Percentiles rank a stretch among this genome's conserved stretches.
Evolutionary conservation across 257 asterid species (phyloP).

Genomic region (Thymus mandschuricus): DNA sequence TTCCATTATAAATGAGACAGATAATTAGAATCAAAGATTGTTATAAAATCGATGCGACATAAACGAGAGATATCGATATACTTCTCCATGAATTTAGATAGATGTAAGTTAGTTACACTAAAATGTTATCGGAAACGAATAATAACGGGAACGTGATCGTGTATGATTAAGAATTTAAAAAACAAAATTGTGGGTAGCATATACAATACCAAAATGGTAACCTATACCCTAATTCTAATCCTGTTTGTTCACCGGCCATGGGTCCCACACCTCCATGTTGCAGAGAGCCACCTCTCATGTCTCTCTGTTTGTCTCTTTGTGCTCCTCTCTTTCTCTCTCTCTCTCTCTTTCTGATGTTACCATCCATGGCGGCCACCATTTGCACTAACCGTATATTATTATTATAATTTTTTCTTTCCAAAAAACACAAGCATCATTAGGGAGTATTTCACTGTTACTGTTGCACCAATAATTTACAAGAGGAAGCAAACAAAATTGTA

Average conservation of each 20-base stretch:
- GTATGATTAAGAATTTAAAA: neutral
- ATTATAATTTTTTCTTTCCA: constrained; percentile 1
- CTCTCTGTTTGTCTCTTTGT: constrained; percentile 32
- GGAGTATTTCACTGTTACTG: constrained; percentile 14
- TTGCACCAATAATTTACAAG: constrained; percentile 26
- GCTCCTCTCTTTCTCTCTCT: constrained; percentile 27
- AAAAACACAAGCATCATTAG: too few relatives aligned
- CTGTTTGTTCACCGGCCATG: constrained; percentile 24
- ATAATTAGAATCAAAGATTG: too few relatives aligned
- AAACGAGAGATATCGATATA: too few relatives aligned
- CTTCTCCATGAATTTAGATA: too few relatives aligned
- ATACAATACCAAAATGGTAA: too few relatives aligned
- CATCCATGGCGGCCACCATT: constrained; percentile 71
- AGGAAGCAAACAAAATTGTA: constrained; percentile 35
- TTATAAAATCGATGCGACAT: too few relatives aligned
- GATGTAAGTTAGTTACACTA: too few relatives aligned
- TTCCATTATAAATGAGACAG: too few relatives aligned
- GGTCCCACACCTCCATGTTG: constrained; percentile 38
- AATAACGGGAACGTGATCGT: neutral
- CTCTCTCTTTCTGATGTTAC: constrained; percentile 47
- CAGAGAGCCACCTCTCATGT: constrained; percentile 34
- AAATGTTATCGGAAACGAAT: neutral
- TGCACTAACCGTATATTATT: constrained; percentile 27
- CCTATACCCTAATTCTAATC: constrained; percentile 25
- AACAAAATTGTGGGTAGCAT: neutral